Evolutionary conservation across 2,329 filamentous ascomycete genomes (phyloP), one percentile per base, ranked within the genome.

Genomic region (Phyllosticta capitalensis): DNA sequence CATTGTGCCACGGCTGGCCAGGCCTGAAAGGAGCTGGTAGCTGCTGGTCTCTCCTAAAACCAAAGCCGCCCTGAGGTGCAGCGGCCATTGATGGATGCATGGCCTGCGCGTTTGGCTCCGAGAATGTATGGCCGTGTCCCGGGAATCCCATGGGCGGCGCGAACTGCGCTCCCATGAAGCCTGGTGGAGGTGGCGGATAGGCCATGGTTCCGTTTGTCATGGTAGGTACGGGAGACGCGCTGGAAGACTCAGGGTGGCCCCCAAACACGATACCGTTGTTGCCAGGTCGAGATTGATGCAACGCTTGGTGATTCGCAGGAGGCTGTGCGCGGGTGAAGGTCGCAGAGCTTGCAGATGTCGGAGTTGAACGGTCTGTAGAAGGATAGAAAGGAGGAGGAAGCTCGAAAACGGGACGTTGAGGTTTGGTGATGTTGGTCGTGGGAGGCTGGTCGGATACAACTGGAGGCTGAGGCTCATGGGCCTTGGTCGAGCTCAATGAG

Each of bases 401-500:
- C 58, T 72, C 65, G 21, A 51, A 59, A 30, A 53, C 51, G 54
- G 28, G 63, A 61, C 38, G 66, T 57, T 60, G 67, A 65, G 56
- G 66, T 59, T 61, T 56, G 54, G 62, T 52, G 19, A 7, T 12
- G 4, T 58, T 50, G 30, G 45, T 83, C 0, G 74, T 77, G 28
- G 74, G 72, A 1, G 76, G 76, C n/a, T 68, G 67, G 1, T 70
- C 78, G 26, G 77, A 69, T 9, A 45, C 17, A n/a, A 6, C 17
- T 6, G 38, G 6, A n/a, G 38, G 38, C 5, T 45, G 17, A n/a
- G 17, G 38, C 38, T 45, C 38, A 6, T 74, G 72, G 0, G 77
- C 77, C 26, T 67, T 67, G 4, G 59, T 62, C 61, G 79, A 74
- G 17, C 75, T 69, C 0, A 80, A 80, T 5, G 17, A 14, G 7